phyloP scores from a whole-genome alignment of 1,284 basidiomycete species.

The Sanghuangporus sanghuang region DNA sequence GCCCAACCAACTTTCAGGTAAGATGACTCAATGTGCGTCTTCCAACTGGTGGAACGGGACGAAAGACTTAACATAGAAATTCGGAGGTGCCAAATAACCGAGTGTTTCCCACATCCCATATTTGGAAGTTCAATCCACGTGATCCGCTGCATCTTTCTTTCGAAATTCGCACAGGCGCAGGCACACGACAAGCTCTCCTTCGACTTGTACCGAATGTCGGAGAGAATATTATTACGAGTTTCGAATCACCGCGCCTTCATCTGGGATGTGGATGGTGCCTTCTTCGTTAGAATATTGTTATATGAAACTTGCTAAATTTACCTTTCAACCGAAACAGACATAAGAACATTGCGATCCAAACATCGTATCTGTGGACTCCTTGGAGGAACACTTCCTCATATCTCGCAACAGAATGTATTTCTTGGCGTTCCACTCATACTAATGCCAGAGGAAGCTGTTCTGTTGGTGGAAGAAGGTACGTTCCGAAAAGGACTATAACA shows the following conservation, averaged over 20 bases:
- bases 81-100: not conserved
- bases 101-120: too few species aligned
- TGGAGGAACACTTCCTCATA: slow-evolving; percentile 87
- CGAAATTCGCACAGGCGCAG: not conserved
- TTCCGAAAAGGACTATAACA: not conserved
- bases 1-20: not conserved
- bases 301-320: slow-evolving; percentile 8
- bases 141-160: too few species aligned
- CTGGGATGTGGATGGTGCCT: slow-evolving; percentile 72
- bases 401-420: slow-evolving; percentile 96
- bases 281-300: slow-evolving; percentile 9
- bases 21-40: not conserved
- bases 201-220: not conserved
- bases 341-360: slow-evolving; percentile 69
- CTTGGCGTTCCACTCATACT: slow-evolving; percentile 86
- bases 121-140: not conserved
- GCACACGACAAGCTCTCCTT: not conserved
- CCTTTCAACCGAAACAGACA: slow-evolving; percentile 47
- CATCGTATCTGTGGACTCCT: slow-evolving; percentile 85
- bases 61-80: not conserved
- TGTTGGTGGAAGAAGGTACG: slow-evolving; percentile 76
- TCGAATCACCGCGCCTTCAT: slow-evolving; percentile 70
- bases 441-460: slow-evolving; percentile 88
- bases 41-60: not conserved
- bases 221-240: slow-evolving; percentile 46